Conservation (phyloP, 2,329 filamentous ascomycete species). For the Aspergillus oerlinghausenensis region DNA sequence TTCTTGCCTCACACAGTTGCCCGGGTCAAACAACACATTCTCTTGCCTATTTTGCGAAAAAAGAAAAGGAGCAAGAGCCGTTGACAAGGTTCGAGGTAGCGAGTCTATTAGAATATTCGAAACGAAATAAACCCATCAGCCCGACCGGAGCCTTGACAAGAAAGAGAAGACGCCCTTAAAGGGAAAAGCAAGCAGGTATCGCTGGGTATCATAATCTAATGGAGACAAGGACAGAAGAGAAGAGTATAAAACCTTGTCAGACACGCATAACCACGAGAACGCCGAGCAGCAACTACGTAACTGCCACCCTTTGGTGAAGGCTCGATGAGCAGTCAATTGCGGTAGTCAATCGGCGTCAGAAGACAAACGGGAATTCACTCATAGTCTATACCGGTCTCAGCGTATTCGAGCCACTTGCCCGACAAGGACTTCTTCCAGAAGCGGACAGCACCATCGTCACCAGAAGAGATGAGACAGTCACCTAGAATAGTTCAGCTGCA, state of each 20-base stretch:
- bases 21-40: neutral
- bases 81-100: neutral
- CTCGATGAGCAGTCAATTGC: neutral
- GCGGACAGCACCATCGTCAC: constrained; percentile 39
- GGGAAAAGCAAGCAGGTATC: neutral
- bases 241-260: neutral
- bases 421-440: constrained; percentile 43
- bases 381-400: constrained; percentile 38
- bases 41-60: neutral
- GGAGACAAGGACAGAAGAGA: constrained; percentile 7
- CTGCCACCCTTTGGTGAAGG: neutral
- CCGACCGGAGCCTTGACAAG: neutral
- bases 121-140: neutral
- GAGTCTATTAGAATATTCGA: neutral
- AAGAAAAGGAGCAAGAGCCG: neutral
- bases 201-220: constrained; percentile 21
- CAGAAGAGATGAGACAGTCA: constrained; percentile 41
- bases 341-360: neutral
- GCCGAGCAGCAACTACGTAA: neutral
- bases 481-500: constrained; percentile 22
- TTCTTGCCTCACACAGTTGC: neutral
- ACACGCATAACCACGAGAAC: neutral
- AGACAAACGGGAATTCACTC: constrained; percentile 16
- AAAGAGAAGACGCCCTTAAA: neutral
- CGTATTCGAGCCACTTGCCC: constrained; percentile 43